Percentiles rank a stretch among this genome's conserved stretches.
Evolutionary conservation across 177 flowering plant species (phyloP).

Genomic region (Telopea speciosissima): DNA sequence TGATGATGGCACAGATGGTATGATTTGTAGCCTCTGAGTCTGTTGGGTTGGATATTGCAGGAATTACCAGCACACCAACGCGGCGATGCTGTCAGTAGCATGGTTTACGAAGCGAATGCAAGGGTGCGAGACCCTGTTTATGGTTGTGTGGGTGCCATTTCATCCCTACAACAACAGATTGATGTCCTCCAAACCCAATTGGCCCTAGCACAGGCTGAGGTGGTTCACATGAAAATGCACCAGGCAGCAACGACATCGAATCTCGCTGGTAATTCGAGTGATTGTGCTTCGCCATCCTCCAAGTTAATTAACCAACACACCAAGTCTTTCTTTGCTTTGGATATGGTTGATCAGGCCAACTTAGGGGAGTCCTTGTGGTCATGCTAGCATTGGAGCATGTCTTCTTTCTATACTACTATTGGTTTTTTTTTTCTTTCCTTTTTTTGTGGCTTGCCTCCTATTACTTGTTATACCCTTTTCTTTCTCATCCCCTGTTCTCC

Average conservation of each 20-base stretch:
- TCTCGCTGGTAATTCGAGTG: slow-evolving; percentile 14
- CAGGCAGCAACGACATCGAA: slow-evolving; percentile 22
- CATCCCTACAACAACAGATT: slow-evolving; percentile 69
- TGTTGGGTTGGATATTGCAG: slow-evolving; percentile 25
- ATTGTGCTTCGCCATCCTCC: slow-evolving; percentile 24
- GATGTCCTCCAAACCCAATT: slow-evolving; percentile 61
- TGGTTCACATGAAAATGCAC: slow-evolving; percentile 59
- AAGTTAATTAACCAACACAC: slow-evolving; percentile 12
- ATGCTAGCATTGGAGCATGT: slow-evolving; percentile 24
- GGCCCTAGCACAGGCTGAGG: slow-evolving; percentile 80
- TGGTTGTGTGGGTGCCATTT: slow-evolving; percentile 87
- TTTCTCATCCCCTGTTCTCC: not conserved
- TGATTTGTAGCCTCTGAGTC: not conserved
- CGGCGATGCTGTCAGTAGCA: slow-evolving; percentile 75
- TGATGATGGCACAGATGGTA: not conserved
- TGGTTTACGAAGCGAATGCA: slow-evolving; percentile 94
- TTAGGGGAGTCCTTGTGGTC: slow-evolving; percentile 59
- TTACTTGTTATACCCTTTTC: not conserved
- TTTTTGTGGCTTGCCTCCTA: not conserved
- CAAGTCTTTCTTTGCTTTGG: slow-evolving; percentile 39
- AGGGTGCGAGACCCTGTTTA: slow-evolving; percentile 85
- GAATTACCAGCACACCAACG: slow-evolving; percentile 69
- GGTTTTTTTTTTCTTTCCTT: slow-evolving; percentile 6
- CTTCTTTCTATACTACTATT: slow-evolving; percentile 6
- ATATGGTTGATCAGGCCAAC: slow-evolving; percentile 42